A percentile compares a stretch with the other conserved stretches of the same genome.
phyloP scores from a whole-genome alignment of 2,329 filamentous ascomycete species.

The Cytospora paraplurivora region DNA sequence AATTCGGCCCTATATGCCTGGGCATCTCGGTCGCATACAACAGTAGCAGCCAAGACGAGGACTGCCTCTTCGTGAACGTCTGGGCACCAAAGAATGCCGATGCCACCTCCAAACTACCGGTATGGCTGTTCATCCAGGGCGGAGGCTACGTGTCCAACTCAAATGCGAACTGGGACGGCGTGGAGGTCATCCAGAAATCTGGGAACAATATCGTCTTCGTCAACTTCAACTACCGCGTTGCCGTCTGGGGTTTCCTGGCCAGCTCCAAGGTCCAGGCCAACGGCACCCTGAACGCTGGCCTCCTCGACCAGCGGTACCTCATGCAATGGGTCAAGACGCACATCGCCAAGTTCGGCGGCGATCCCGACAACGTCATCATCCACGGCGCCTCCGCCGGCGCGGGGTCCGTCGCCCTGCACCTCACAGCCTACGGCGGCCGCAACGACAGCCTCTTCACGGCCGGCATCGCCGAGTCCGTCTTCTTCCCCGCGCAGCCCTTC shows the following conservation, averaged over 20 bases:
- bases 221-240: conserved; percentile 66
- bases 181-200: conserved; percentile 48
- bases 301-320: conserved; percentile 64
- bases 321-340: conserved; percentile 64
- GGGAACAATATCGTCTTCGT: conserved; percentile 54
- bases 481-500: conserved; percentile 51
- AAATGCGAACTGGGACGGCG: conserved; percentile 57
- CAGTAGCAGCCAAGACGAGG: conserved; percentile 34
- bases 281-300: conserved; percentile 63
- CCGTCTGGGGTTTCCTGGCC: conserved; percentile 63
- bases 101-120: conserved; percentile 47
- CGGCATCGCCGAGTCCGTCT: conserved; percentile 50
- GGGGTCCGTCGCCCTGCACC: conserved; percentile 57
- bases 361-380: conserved; percentile 60
- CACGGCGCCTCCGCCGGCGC: conserved; percentile 64
- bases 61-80: conserved; percentile 50
- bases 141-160: conserved; percentile 49
- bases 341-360: conserved; percentile 60
- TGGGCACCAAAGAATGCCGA: conserved; percentile 47
- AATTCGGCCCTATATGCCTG: conserved; percentile 51
- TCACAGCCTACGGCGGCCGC: conserved; percentile 49
- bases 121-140: conserved; percentile 57
- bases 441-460: conserved; percentile 50
- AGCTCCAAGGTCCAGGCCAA: conserved; percentile 55
- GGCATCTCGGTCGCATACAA: conserved; percentile 41